These are phyloP conservation scores for Didymella sp. DNA, from an alignment of 2,329 filamentous ascomycete species.

Conservation along the genomic window DNA sequence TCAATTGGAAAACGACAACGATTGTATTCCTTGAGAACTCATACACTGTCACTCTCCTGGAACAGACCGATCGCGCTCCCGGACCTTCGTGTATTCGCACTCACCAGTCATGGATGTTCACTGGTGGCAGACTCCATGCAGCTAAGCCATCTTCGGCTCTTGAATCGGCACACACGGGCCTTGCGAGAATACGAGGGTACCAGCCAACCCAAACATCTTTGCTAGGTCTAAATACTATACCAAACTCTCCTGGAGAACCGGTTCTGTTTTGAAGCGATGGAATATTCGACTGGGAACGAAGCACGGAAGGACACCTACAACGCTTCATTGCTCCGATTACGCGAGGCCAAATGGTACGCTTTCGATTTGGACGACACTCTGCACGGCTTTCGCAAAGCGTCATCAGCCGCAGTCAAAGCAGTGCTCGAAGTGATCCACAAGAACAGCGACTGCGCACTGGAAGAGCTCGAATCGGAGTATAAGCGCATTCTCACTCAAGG, in stretches of 20 bases:
- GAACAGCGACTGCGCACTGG: background rate
- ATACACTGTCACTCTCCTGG: slow-evolving; percentile 21
- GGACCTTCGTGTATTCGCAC: too few species aligned
- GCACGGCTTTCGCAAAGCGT: slow-evolving; percentile 56
- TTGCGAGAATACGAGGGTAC: too few species aligned
- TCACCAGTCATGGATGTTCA: too few species aligned
- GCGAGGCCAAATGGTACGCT: slow-evolving; percentile 49
- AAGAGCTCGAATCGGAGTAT: slow-evolving; percentile 35
- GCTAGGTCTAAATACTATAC: too few species aligned
- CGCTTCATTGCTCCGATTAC: background rate
- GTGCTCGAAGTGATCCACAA: slow-evolving; percentile 44
- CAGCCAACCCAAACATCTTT: too few species aligned
- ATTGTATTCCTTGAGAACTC: background rate
- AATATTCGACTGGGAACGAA: too few species aligned
- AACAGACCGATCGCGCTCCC: slow-evolving; percentile 32
- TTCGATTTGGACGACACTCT: slow-evolving; percentile 60
- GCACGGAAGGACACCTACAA: too few species aligned
- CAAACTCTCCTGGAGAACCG: too few species aligned
- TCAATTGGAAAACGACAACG: background rate
- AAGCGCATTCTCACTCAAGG: slow-evolving; percentile 42
- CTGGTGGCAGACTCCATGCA: too few species aligned
- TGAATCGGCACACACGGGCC: too few species aligned
- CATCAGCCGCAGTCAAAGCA: slow-evolving; percentile 43
- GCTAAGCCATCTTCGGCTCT: too few species aligned
- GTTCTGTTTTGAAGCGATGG: too few species aligned